These are phyloP conservation scores for Trichoderma cornu-damae DNA, from an alignment of 2,329 filamentous ascomycete species.

Conservation along the genomic window DNA sequence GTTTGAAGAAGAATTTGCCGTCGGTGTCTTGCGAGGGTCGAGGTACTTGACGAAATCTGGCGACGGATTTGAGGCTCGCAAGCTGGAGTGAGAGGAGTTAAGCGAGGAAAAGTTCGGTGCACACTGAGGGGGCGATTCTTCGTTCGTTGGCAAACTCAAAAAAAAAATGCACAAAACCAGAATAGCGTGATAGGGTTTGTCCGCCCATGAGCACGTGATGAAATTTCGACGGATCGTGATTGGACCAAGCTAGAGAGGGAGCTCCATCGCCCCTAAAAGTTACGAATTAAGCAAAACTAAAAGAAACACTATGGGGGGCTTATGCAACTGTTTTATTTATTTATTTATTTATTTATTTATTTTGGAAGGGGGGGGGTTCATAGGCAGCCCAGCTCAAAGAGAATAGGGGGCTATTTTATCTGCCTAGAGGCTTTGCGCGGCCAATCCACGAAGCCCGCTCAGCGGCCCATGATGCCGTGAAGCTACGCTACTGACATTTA, in stretches of 20 bases:
- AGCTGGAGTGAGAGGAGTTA: conserved; percentile 43
- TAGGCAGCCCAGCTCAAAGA: conserved; percentile 14
- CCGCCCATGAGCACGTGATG: conserved; percentile 36
- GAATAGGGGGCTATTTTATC: not conserved
- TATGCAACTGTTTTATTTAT: too few relatives aligned
- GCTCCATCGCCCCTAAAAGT: conserved; percentile 17
- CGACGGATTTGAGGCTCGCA: conserved; percentile 51
- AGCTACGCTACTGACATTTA: not conserved
- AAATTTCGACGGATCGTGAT: conserved; percentile 9
- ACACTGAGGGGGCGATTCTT: conserved; percentile 32
- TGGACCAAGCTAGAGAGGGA: conserved; percentile 20
- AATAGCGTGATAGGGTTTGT: conserved; percentile 38
- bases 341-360: too few relatives aligned
- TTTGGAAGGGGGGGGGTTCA: too few relatives aligned
- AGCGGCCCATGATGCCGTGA: not conserved
- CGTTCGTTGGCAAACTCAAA: conserved; percentile 35
- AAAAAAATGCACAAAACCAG: conserved; percentile 36
- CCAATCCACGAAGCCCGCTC: conserved; percentile 2
- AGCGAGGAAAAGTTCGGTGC: conserved; percentile 47
- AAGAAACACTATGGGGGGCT: conserved; percentile 3
- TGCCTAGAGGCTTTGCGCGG: conserved; percentile 14
- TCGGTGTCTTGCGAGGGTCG: conserved; percentile 44
- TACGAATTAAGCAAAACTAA: conserved; percentile 16
- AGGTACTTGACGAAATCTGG: conserved; percentile 51
- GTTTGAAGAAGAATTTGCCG: conserved; percentile 38